Evolutionary conservation across 306 rosid genomes (phyloP), one percentile per base, ranked within the genome.

Genomic region (Sechiopsis laciniata): DNA sequence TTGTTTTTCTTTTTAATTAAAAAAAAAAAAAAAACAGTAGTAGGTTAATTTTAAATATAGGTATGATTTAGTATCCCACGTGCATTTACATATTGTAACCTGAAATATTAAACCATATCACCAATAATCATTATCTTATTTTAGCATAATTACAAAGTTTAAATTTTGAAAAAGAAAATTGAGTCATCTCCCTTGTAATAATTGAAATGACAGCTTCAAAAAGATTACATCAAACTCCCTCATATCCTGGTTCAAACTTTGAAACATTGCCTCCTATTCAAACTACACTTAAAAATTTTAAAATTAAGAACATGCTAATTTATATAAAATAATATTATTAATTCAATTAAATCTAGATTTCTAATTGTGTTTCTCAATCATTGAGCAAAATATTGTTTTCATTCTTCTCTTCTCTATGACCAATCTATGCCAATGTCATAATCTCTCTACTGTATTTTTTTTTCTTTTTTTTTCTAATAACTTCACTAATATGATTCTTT

Each of bases 231-330:
- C 78, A 61, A 82, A 63, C 24, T 82, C 79, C 92, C 95, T 81
- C 73, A 83, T 84, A 79, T 89, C 79, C 76, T 77, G 96, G 84
- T 80, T 82, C 68, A 80, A 85, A 82, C 91, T 88, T 87, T 89
- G 99, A 95, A 95, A 55, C 71, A 82, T 17, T 95, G 99, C 92
- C 83, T 80, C 96, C 92, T 78, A 35, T 88, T 95, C 96, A 87
- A 85, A 88, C 97, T 84, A 87, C 97, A 90, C 26, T 13, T 59
- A 40, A 72, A 72, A 45, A 74, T 32, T 78, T 76, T 71, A 45
- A 68, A 42, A 63, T 61, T 50, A 21, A 24, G 8, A 42, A 71
- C 17, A 17, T 26, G 15, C n/a, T 35, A 32, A 73, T 78, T 68
- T 65, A 32, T 80, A 56, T 71, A 75, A 55, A 17, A 62, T 63